Base-by-base conservation (phyloP, 306 rosid species). In the Vachellia pachyceras region DNA sequence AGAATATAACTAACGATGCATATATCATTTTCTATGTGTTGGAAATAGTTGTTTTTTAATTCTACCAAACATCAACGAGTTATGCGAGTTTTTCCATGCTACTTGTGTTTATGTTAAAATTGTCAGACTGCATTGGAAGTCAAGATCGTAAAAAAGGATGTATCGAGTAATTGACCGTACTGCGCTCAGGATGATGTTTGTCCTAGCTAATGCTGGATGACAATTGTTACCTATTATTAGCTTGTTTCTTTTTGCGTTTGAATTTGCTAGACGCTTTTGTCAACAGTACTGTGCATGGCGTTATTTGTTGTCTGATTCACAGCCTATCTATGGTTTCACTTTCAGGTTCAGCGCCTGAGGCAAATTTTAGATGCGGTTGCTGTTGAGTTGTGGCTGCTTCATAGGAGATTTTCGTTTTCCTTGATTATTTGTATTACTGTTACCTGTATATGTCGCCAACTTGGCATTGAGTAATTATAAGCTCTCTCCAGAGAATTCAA, bases 341-440 rank as follows among this genome's bases (percentile, higher is more conserved):
- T 82, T 79, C 85, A 91, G 94, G 84, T 79, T 76, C 78, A 80
- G 73, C 83, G 47, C 73, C 84, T 17, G 70, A 54, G 44, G 77
- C 75, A 72, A 76, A 79, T 58, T 71, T 40, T 39, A 37, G 33
- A 67, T 10, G 72, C 72, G 5, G 50, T 36, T 37, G 25, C 13
- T 22, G 29, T 68, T 40, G 47, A 75, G 81, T 54, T 77, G 63
- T 22, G 58, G 85, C 85, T 69, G 18, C 71, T 79, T 37, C 63
- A 50, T 45, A 58, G 57, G 61, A 33, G 73, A 36, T 69, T 35
- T 50, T 33, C 41, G 17, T 61, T 33, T 25, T 8, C 22, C 60
- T 70, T 77, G 10, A 61, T 73, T 45, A 37, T 60, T 54, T 42
- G 45, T 60, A 4, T 63, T 17, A 37, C 23, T 69, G 10, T 55